Evolutionary conservation across 352 stramenopile species (phyloP), one percentile per base, ranked within the genome.

Genomic region (Thalassiosira sp.): DNA sequence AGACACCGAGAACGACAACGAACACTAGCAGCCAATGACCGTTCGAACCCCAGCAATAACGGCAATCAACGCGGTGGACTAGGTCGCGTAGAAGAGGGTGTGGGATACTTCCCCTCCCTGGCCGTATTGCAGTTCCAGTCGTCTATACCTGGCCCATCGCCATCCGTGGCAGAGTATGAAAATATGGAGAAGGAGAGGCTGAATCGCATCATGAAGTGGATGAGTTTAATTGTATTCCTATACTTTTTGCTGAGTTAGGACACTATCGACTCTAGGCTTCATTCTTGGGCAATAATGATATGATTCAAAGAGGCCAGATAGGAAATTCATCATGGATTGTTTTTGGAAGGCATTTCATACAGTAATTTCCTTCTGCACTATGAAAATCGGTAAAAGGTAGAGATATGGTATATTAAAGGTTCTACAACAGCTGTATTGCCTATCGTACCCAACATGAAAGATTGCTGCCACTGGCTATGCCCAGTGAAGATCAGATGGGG

Each of bases 41-140:
- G 54, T n/a, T n/a, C n/a, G n/a, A n/a, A n/a, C 6, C 58, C 61
- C 1, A 49, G 54, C 8, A 24, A 2, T 2, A 60, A 52, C 28
- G 22, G 7, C 15, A 61, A 65, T 24, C 20, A 63, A 28, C 48
- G 49, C n/a, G n/a, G n/a, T 40, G 68, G 68, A 63, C 54, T 83
- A 7, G 74, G 74, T 20, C 31, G 58, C 10, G 46, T 82, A 20
- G 74, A 79, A 28, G 60, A 82, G 24, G 74, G 74, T 10, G 46
- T 66, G 5, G 74, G 74, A 22, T 83, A 80, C 51, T 79, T 83
- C 49, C 75, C 70, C 0, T 72, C 42, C 28, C 45, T 83, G 45
- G 75, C 58, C 31, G 57, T 62, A 48, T 58, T 83, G 20, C 75
- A 83, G 49, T 83, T 83, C 57, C 68, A 83, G 56, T 56, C 60